phyloP scores from a whole-genome alignment of 805 yeast genomes.

The Metschnikowia proteae region DNA sequence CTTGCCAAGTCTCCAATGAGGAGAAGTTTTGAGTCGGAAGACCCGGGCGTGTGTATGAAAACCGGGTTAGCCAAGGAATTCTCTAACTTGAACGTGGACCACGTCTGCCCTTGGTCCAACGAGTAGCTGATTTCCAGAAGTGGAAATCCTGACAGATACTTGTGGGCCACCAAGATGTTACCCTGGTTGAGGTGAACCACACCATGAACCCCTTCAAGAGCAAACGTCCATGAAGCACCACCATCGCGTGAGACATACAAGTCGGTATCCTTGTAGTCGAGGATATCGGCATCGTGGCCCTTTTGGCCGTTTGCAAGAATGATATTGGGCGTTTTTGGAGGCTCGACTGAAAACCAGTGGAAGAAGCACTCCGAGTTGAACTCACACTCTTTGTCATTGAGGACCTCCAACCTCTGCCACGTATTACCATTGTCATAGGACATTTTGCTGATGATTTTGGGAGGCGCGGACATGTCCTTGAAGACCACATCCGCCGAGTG shows the following conservation, averaged over 20 bases:
- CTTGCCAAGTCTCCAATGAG: conserved; percentile 39
- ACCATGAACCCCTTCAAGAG: conserved; percentile 48
- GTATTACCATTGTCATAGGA: conserved; percentile 51
- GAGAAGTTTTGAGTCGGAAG: conserved; percentile 52
- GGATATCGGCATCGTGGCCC: conserved; percentile 23
- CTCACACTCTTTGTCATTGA: conserved; percentile 43
- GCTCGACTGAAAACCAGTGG: conserved; percentile 24
- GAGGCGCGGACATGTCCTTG: conserved; percentile 11
- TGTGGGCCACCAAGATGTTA: conserved; percentile 48
- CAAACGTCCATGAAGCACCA: conserved; percentile 66
- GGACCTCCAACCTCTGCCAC: conserved; percentile 48
- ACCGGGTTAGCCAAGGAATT: conserved; percentile 53
- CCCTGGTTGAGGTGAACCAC: conserved; percentile 77
- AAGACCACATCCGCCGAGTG: conserved; percentile 39
- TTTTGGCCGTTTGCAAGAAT: conserved; percentile 30
- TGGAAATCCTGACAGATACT: background rate
- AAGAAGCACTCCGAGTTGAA: conserved; percentile 48
- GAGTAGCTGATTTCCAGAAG: conserved; percentile 42
- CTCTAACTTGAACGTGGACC: conserved; percentile 53
- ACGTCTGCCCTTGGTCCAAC: conserved; percentile 68
- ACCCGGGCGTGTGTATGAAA: conserved; percentile 32
- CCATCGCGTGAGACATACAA: conserved; percentile 74
- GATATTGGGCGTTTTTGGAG: conserved; percentile 46
- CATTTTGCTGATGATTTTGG: conserved; percentile 22
- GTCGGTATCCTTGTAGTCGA: conserved; percentile 15